Evolutionary conservation across 1,284 basidiomycete species (phyloP), one percentile per base, ranked within the genome.

Genomic region (Rhodotorula glutinis): DNA sequence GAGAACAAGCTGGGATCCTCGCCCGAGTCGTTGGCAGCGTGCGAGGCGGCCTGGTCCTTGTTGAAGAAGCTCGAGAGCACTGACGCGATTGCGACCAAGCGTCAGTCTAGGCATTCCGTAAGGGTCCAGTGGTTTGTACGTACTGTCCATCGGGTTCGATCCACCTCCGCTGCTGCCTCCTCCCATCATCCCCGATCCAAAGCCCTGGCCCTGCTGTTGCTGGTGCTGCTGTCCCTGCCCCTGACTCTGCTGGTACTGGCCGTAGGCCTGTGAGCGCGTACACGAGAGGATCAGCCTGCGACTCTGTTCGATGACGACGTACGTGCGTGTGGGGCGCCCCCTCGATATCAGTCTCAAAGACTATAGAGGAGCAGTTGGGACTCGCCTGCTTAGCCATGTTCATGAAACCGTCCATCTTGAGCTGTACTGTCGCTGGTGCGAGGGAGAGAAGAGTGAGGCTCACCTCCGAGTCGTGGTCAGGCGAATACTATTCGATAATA

Each of bases 1-100:
- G 62, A 44, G 61, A 70, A 70, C 25, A 70, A 46, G 30, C 56
- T 41, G 41, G 53, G 53, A 54, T 70, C 65, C 29, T 65, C 55
- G 27, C 29, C 41, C 13, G 47, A 38, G 21, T 60, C 21, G 23
- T 62, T 56, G 13, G 64, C 60, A 1, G 70, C 70, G 29, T 61
- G 54, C n/a, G 63, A 52, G 40, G 66, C 66, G 13, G 59, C 63
- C 23, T 65, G 52, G 38, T 60, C 33, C 25, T 44, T 29, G 56
- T 68, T 55, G 38, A 71, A 56, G 27, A 41, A 29, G 58, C 27
- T 54, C 49, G 49, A 51, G 49, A 51, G 49, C 49, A 51, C 49
- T 51, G 47, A 3, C 11, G 17, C 17, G 10, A 4, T 23, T 10
- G 17, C 10, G n/a, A n/a, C n/a, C n/a, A n/a, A n/a, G n/a, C n/a